Evolutionary conservation across 2,329 filamentous ascomycete genomes (phyloP), one percentile per base, ranked within the genome.

Genomic region (Onygena corvina): DNA sequence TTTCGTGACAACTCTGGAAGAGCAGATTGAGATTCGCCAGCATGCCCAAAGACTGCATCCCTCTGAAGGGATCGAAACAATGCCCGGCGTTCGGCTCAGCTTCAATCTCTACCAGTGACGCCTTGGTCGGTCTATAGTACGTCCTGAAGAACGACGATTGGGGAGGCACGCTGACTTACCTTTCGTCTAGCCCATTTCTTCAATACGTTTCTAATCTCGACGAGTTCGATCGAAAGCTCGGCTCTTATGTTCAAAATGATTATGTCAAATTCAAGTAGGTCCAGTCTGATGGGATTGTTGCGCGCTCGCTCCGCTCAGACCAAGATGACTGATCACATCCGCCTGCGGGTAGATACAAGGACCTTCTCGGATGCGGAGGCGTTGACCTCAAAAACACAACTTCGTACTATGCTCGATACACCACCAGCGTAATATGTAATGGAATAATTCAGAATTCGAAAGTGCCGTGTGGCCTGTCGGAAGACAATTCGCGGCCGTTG

Each of bases 361-460:
- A 76, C 48, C 72, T 87, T 44, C 77, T 98, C 55, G 90, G 90
- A 50, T 98, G 92, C 64, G 74, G 77, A 44, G 76, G 77, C 54
- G 73, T 95, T 59, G 79, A 92, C 60, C 76, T 89, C 50, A 79
- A 79, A 50, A 85, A 94, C 63, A 83, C 87, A 3, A 83, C 79
- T 57, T 76, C 84, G 60, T 78, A 89, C 60, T 98, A 98, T 68
- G 90, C 92, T 45, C 83, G 92, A 59, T 98, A 90, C 68, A 94
- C 90, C 3, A 92, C 81, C 42, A 92, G 85, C 53, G 83, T 93
- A 55, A 76, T 98, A 56, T 98, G 92, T 75, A 96, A 93, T 72
- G 77, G 86, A 56, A 84, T 98, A 61, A 79, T 98, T 46, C 92
- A 98, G 67, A 89, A 87, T 62, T 96, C 92, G 3, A 80, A 83